Evolutionary conservation across 2,329 filamentous ascomycete genomes (phyloP).

Genomic region (Chrysoporthe puriensis): DNA sequence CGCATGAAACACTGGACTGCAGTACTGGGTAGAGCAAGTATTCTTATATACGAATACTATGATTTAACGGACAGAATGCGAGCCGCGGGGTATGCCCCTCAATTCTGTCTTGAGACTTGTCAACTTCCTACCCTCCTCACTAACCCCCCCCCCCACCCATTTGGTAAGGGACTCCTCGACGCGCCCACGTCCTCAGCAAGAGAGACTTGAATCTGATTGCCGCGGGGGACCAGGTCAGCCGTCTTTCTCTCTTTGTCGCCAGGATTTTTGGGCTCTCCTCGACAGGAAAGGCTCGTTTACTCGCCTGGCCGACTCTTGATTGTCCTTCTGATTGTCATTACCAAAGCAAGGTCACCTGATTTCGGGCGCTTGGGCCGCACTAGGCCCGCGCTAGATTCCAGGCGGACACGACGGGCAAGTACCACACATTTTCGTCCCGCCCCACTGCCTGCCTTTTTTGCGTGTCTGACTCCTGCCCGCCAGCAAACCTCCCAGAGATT

Average conservation of each 20-base stretch:
- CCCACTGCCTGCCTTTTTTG: conserved; percentile 16
- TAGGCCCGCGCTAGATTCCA: conserved; percentile 7
- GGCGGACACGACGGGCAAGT: neutral
- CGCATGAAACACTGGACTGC: neutral
- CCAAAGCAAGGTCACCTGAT: conserved; percentile 8
- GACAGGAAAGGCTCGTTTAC: neutral
- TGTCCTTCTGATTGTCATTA: conserved; percentile 3
- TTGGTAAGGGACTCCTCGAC: neutral
- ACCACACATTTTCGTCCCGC: conserved; percentile 14
- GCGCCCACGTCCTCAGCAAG: neutral
- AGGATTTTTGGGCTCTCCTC: neutral
- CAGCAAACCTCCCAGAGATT: conserved; percentile 9
- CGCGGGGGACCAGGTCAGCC: neutral
- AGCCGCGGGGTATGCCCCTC: conserved; percentile 3
- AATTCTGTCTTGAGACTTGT: neutral
- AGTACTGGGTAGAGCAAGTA: neutral
- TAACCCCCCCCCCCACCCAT: neutral
- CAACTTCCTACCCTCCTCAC: neutral
- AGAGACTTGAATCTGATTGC: neutral
- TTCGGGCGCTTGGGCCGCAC: conserved; percentile 5
- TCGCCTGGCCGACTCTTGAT: neutral
- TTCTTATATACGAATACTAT: neutral
- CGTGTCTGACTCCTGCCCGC: conserved; percentile 6
- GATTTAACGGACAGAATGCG: neutral
- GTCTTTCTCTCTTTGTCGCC: neutral